Evolutionary conservation across 148 eudicot species (phyloP).

Genomic region (Chenopodium suecicum): DNA sequence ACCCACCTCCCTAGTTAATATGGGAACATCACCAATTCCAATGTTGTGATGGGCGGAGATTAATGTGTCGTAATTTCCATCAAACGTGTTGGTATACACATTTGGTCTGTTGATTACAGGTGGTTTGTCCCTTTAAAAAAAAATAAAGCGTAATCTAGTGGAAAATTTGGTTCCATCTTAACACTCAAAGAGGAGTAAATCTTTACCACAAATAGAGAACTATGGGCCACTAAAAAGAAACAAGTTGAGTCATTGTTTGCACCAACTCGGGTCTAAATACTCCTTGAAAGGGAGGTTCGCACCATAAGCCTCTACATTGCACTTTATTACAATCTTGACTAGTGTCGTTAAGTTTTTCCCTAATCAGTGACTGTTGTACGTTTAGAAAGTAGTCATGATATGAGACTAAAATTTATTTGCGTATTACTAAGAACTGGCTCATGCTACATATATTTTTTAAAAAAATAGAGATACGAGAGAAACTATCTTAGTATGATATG

Average conservation of each 20-base stretch:
- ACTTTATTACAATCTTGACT: slow-evolving; percentile 73
- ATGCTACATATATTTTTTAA: slow-evolving; percentile 19
- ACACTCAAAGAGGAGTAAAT: slow-evolving; percentile 79
- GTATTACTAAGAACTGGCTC: slow-evolving; percentile 49
- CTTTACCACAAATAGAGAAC: slow-evolving; percentile 75
- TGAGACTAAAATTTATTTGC: slow-evolving; percentile 55
- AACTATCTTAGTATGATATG: too few relatives aligned
- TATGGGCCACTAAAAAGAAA: slow-evolving; percentile 59
- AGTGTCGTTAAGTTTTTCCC: slow-evolving; percentile 54
- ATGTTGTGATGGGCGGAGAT: slow-evolving; percentile 53
- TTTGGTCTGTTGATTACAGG: slow-evolving; percentile 62
- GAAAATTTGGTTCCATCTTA: slow-evolving; percentile 63
- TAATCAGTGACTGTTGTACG: slow-evolving; percentile 62
- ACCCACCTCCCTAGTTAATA: slow-evolving; percentile 71
- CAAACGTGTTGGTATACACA: slow-evolving; percentile 70
- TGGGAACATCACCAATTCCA: slow-evolving; percentile 68
- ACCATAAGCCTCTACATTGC: slow-evolving; percentile 79
- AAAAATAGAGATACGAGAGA: too few relatives aligned
- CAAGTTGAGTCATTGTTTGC: slow-evolving; percentile 61
- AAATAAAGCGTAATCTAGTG: slow-evolving; percentile 70
- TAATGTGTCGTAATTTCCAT: slow-evolving; percentile 76
- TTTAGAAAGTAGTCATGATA: slow-evolving; percentile 60
- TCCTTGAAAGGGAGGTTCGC: slow-evolving; percentile 67
- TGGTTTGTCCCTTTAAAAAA: slow-evolving; percentile 64
- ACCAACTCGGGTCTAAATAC: slow-evolving; percentile 65